These are phyloP conservation scores for Xerocomellus intermedius DNA, from an alignment of 768 basidiomycete genomes.

Conservation along the genomic window DNA sequence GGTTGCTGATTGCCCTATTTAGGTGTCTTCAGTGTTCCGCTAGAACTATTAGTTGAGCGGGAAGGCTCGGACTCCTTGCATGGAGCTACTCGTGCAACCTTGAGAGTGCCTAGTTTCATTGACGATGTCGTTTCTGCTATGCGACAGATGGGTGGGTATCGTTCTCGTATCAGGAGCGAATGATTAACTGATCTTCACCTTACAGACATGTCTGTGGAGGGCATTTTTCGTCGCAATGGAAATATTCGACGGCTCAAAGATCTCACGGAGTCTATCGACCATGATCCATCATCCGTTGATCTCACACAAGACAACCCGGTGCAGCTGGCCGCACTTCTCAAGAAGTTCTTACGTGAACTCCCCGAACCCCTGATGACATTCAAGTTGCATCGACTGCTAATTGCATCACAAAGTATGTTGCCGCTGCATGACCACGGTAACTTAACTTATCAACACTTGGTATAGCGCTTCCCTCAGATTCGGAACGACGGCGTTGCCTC, in stretches of 20 bases:
- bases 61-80: constrained; percentile 95
- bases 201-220: constrained; percentile 97
- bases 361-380: constrained; percentile 96
- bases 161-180: neutral
- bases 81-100: constrained; percentile 79
- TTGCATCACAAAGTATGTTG: constrained; percentile 81
- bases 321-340: constrained; percentile 92
- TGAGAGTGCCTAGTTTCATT: constrained; percentile 95
- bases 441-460: constrained; percentile 10
- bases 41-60: constrained; percentile 89
- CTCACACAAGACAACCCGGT: constrained; percentile 94
- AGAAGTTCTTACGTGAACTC: constrained; percentile 94
- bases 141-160: constrained; percentile 91
- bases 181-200: constrained; percentile 2
- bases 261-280: constrained; percentile 88
- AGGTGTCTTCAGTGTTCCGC: constrained; percentile 93
- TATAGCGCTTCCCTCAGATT: constrained; percentile 67
- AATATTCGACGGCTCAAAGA: constrained; percentile 94
- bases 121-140: constrained; percentile 98
- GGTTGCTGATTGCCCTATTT: constrained; percentile 11
- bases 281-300: constrained; percentile 90
- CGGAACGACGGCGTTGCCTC: constrained; percentile 78
- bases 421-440: neutral
- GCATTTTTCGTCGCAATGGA: constrained; percentile 97
- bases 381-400: constrained; percentile 86